These are phyloP conservation scores for Limonium bicolor DNA, from an alignment of 148 eudicot genomes.

Conservation along the genomic window DNA sequence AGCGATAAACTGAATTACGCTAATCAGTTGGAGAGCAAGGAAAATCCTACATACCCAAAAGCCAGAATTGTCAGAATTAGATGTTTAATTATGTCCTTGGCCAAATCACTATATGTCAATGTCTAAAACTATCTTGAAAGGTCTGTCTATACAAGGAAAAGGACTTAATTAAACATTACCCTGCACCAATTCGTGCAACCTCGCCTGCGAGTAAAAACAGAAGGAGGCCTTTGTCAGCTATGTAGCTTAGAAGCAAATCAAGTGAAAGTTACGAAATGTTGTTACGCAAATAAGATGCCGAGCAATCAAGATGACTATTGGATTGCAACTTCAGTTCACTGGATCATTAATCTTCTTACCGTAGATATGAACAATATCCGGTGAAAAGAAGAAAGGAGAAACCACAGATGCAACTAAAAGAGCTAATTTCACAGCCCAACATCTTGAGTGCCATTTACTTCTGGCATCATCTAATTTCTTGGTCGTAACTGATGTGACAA, in stretches of 20 bases:
- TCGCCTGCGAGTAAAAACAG: constrained; percentile 43
- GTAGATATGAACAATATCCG: constrained; percentile 58
- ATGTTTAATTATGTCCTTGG: no score
- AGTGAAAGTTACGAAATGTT: background rate
- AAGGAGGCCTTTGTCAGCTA: background rate
- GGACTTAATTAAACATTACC: constrained; percentile 30
- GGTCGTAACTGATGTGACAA: constrained; percentile 46
- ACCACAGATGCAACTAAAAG: constrained; percentile 37
- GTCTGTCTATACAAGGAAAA: background rate
- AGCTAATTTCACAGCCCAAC: constrained; percentile 50
- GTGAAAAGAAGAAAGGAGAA: constrained; percentile 62
- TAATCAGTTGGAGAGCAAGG: constrained; percentile 76
- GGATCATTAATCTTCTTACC: constrained; percentile 29
- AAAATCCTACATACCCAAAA: constrained; percentile 38
- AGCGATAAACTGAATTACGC: constrained; percentile 79
- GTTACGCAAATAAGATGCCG: background rate
- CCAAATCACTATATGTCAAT: background rate
- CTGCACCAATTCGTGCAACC: constrained; percentile 91
- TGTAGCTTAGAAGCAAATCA: background rate
- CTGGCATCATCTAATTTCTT: constrained; percentile 47
- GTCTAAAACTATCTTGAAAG: background rate
- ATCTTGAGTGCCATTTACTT: constrained; percentile 67
- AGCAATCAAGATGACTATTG: background rate
- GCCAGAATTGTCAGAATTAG: background rate
- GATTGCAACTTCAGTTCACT: background rate